These are phyloP conservation scores for Salvia sclarea DNA, from an alignment of 305 asterid species.

Conservation along the genomic window DNA sequence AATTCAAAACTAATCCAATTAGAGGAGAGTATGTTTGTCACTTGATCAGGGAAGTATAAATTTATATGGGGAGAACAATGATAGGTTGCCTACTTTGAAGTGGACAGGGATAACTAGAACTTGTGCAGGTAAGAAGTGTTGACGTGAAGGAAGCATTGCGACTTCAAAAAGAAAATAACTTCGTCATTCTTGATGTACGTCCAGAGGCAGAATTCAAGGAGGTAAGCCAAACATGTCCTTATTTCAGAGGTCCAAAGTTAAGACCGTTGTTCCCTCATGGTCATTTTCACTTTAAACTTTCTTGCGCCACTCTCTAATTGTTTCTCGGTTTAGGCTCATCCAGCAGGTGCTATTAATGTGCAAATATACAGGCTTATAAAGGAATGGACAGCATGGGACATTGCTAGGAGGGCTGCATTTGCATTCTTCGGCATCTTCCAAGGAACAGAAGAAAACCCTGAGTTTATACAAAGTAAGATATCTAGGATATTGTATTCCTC, in stretches of 20 bases:
- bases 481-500: conserved; percentile 6
- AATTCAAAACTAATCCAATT: background rate
- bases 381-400: conserved; percentile 99
- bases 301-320: conserved; percentile 7
- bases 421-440: conserved; percentile 91
- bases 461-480: conserved; percentile 59
- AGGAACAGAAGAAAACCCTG: conserved; percentile 97
- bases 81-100: background rate
- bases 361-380: conserved; percentile 91
- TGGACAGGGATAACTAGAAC: conserved; percentile 5
- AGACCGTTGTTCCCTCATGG: background rate
- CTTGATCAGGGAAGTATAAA: background rate
- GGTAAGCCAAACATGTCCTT: conserved; percentile 41
- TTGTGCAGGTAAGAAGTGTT: conserved; percentile 84
- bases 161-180: conserved; percentile 75
- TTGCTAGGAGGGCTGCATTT: conserved; percentile 87
- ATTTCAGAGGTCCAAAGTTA: conserved; percentile 14
- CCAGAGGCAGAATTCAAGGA: conserved; percentile 92
- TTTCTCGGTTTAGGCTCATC: conserved; percentile 62
- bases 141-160: conserved; percentile 87
- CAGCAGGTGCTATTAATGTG: conserved; percentile 89
- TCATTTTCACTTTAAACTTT: background rate
- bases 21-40: background rate
- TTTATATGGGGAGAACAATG: background rate
- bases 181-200: conserved; percentile 83